These are phyloP conservation scores for Sporothrix dimorphospora DNA, from an alignment of 2,329 filamentous ascomycete genomes.

Conservation along the genomic window DNA sequence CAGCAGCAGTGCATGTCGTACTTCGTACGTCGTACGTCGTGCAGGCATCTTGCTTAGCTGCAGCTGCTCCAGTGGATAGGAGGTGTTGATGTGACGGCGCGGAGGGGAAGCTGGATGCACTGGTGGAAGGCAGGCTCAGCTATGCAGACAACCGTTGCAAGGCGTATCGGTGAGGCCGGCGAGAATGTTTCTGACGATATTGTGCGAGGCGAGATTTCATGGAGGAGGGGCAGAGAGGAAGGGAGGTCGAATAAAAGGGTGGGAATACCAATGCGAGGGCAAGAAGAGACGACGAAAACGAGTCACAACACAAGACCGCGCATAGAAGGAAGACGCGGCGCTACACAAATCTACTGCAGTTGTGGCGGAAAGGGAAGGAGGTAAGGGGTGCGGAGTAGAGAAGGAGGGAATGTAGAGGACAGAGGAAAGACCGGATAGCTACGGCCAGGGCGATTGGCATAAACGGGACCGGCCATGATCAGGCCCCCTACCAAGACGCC, in stretches of 20 bases:
- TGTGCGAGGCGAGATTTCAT: not conserved
- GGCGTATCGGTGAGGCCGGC: not conserved
- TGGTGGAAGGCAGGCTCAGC: not conserved
- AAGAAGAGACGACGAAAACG: conserved; percentile 1
- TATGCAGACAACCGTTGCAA: not conserved
- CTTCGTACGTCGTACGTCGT: not conserved
- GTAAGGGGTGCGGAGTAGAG: not conserved
- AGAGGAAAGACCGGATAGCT: not conserved
- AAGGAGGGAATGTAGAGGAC: not conserved
- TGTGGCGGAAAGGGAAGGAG: not conserved
- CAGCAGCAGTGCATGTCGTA: not conserved
- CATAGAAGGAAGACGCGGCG: not conserved
- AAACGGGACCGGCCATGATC: not conserved
- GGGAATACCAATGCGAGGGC: not conserved
- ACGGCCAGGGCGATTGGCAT: not conserved
- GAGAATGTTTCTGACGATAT: not conserved
- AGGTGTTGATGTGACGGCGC: not conserved
- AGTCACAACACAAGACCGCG: not conserved
- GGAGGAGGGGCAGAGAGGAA: too few species aligned
- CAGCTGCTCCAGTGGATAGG: not conserved
- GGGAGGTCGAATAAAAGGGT: not conserved
- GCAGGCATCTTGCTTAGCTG: not conserved
- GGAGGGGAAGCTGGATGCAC: not conserved
- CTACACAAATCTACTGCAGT: conserved; percentile 4
- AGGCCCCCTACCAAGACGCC: not conserved